Evolutionary conservation across 192 early-diverging fungal species (phyloP).

Genomic region (Radiomyces spectabilis): DNA sequence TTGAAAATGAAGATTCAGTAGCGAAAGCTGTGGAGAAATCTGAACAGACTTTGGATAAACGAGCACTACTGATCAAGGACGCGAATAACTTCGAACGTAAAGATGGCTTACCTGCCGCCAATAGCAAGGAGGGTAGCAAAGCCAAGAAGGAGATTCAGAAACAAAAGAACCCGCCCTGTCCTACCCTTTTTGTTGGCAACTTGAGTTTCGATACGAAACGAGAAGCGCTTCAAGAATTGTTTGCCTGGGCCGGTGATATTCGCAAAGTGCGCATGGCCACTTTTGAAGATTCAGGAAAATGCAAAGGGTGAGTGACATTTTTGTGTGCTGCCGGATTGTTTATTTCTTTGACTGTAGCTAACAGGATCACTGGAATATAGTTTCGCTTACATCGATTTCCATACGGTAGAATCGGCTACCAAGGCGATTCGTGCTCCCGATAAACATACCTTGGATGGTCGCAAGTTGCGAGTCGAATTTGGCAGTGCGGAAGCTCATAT

Average conservation of each 20-base stretch:
- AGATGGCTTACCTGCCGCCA: slow-evolving; percentile 38
- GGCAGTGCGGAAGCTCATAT: slow-evolving; percentile 58
- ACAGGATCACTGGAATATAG: slow-evolving; percentile 22
- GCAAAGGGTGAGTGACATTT: slow-evolving; percentile 47
- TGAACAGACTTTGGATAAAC: slow-evolving; percentile 49
- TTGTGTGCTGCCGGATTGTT: background rate
- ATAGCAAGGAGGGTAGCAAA: no score
- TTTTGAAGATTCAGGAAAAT: slow-evolving; percentile 69
- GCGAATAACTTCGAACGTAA: slow-evolving; percentile 50
- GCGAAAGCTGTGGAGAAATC: slow-evolving; percentile 53
- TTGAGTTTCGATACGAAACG: slow-evolving; percentile 50
- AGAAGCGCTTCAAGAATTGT: slow-evolving; percentile 42
- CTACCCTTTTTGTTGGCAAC: slow-evolving; percentile 66
- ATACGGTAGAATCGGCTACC: slow-evolving; percentile 51
- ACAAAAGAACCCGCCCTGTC: slow-evolving; percentile 48
- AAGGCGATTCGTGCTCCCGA: slow-evolving; percentile 51
- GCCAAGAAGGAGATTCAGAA: slow-evolving; percentile 36
- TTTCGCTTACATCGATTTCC: slow-evolving; percentile 67
- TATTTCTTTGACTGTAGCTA: background rate
- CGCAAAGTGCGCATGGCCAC: slow-evolving; percentile 62
- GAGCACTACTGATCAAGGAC: slow-evolving; percentile 60
- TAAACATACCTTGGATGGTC: slow-evolving; percentile 45
- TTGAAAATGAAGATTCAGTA: slow-evolving; percentile 43
- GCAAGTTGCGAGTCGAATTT: slow-evolving; percentile 59
- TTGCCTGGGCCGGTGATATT: slow-evolving; percentile 56